A percentile compares a stretch with the other conserved stretches of the same genome.
Evolutionary conservation across 83 land plant species (phyloP).

Genomic region (Isoetes engelmannii): DNA sequence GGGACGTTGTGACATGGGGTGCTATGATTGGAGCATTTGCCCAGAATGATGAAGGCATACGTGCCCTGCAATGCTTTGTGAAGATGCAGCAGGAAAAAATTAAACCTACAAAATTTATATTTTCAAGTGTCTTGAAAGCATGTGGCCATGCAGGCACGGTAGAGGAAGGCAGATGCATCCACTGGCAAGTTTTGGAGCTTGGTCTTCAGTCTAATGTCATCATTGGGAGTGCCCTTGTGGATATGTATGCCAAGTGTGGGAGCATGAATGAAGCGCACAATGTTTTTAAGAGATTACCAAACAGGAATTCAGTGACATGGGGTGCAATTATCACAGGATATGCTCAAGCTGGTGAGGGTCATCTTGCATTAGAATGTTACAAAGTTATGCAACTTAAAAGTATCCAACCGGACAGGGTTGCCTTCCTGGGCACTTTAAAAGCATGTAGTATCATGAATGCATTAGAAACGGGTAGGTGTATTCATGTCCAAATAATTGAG

Average conservation of each 20-base stretch:
- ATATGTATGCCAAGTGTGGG: conserved; percentile 50
- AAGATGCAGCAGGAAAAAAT: conserved; percentile 21
- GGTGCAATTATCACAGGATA: too few relatives aligned
- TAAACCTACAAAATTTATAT: conserved; percentile 37
- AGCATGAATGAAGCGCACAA: conserved; percentile 32
- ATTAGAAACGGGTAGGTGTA: too few relatives aligned
- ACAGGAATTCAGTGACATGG: too few relatives aligned
- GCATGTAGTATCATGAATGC: too few relatives aligned
- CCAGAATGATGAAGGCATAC: conserved; percentile 24
- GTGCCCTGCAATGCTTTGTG: too few relatives aligned
- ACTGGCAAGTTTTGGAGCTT: conserved; percentile 26
- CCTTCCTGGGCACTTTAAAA: too few relatives aligned
- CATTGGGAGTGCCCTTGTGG: conserved; percentile 33
- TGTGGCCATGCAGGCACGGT: conserved; percentile 43
- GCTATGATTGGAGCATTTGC: conserved; percentile 44
- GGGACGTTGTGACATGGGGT: conserved; percentile 45
- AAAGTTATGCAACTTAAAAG: too few relatives aligned
- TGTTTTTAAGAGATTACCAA: too few relatives aligned
- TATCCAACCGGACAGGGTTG: too few relatives aligned
- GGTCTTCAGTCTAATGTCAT: conserved; percentile 27
- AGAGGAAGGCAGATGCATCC: conserved; percentile 34
- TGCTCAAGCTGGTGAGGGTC: too few relatives aligned
- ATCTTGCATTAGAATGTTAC: too few relatives aligned
- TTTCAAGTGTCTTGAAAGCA: conserved; percentile 52
- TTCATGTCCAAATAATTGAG: too few relatives aligned